Conservation (phyloP, 345 rosid genomes). For the Populus davidiana region DNA sequence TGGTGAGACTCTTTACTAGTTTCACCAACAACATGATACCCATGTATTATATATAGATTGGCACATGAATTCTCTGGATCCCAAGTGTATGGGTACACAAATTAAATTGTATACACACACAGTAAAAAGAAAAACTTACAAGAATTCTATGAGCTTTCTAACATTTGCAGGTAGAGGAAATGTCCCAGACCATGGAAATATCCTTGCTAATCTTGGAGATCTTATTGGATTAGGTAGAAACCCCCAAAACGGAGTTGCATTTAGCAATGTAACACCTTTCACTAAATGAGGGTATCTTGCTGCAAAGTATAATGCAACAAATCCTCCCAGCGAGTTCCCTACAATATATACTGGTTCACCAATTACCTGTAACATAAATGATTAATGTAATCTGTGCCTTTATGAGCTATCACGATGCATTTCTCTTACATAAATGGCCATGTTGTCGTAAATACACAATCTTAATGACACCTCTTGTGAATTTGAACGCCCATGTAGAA, state of each 20-base stretch:
- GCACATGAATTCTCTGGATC: background rate
- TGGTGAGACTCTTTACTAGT: background rate
- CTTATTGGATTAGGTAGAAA: constrained; percentile 76
- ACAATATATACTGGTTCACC: constrained; percentile 88
- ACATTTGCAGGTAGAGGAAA: constrained; percentile 84
- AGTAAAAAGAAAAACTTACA: constrained; percentile 45
- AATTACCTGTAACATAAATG: constrained; percentile 52
- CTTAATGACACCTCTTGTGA: background rate
- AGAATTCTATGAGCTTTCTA: constrained; percentile 62
- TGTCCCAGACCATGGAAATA: constrained; percentile 86
- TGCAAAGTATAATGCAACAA: constrained; percentile 77
- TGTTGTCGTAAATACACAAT: background rate
- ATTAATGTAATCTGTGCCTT: background rate
- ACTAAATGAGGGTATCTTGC: constrained; percentile 80
- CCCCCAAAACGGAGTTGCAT: constrained; percentile 99
- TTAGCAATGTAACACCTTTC: constrained; percentile 84
- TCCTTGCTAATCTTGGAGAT: constrained; percentile 65
- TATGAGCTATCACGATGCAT: background rate
- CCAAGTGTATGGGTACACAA: background rate
- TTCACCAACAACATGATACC: background rate
- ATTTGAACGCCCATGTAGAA: background rate
- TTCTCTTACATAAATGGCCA: background rate
- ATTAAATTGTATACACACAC: background rate
- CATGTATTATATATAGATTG: background rate
- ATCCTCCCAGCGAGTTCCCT: constrained; percentile 96